Percentiles rank a stretch among this genome's conserved stretches.
These are phyloP conservation scores for Coemansia umbellata DNA, from an alignment of 192 early-diverging fungal genomes.

Conservation along the genomic window DNA sequence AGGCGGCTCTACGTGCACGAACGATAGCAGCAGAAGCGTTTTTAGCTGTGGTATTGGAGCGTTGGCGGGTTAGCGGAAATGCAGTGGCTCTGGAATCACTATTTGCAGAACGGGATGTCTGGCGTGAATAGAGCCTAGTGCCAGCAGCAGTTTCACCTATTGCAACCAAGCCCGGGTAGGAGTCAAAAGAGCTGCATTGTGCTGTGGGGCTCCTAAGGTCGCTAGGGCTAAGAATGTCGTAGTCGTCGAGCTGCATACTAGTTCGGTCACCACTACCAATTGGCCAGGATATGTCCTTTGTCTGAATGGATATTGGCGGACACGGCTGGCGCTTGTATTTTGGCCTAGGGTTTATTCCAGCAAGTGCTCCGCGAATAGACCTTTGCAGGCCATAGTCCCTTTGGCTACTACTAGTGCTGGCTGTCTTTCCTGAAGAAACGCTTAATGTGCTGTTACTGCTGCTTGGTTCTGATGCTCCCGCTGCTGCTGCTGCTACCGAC, in stretches of 20 bases:
- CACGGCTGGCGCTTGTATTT: slow-evolving; percentile 27
- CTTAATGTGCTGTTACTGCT: neutral
- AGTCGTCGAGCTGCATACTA: slow-evolving; percentile 24
- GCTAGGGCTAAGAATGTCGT: slow-evolving; percentile 26
- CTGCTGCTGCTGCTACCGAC: slow-evolving; percentile 10
- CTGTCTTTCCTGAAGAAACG: neutral
- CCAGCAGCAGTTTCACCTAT: neutral
- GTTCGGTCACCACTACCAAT: slow-evolving; percentile 34
- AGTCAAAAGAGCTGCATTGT: neutral
- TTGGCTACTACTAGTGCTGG: neutral
- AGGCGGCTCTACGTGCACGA: slow-evolving; percentile 7
- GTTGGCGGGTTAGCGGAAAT: slow-evolving; percentile 19
- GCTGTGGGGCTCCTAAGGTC: slow-evolving; percentile 10
- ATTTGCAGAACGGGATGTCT: neutral
- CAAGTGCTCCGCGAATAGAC: slow-evolving; percentile 9
- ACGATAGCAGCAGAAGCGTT: slow-evolving; percentile 1
- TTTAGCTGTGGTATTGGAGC: slow-evolving; percentile 20
- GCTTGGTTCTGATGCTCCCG: neutral
- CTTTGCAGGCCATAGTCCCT: neutral
- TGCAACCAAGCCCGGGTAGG: neutral
- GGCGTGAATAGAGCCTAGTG: neutral
- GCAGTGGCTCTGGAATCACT: slow-evolving; percentile 1
- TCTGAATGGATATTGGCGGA: slow-evolving; percentile 37
- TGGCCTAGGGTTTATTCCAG: slow-evolving; percentile 6
- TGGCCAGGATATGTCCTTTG: slow-evolving; percentile 45